Conservation (phyloP, 1,139 yeast genomes). For the Diutina sp. region DNA sequence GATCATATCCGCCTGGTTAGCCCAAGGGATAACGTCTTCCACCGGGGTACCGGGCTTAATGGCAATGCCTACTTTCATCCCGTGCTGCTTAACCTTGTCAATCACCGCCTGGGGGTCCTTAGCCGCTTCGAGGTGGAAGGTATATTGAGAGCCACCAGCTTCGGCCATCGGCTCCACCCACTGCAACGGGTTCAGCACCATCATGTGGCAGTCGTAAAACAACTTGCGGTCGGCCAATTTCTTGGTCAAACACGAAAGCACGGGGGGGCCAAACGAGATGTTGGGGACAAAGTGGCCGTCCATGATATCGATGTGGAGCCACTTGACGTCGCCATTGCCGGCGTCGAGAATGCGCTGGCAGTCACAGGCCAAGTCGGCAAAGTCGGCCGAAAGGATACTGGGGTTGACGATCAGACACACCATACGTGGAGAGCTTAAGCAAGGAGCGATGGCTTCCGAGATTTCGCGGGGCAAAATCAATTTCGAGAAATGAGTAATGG, state of each 20-base stretch:
- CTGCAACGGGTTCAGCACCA: constrained; percentile 89
- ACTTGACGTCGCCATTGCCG: constrained; percentile 70
- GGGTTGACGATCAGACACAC: constrained; percentile 88
- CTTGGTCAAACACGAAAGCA: constrained; percentile 67
- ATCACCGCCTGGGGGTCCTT: constrained; percentile 66
- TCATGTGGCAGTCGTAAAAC: constrained; percentile 98
- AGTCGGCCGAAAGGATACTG: constrained; percentile 88
- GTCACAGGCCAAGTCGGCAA: constrained; percentile 77
- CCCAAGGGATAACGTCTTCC: constrained; percentile 67
- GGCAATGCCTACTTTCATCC: constrained; percentile 94
- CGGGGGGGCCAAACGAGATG: constrained; percentile 86
- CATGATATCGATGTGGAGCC: constrained; percentile 98
- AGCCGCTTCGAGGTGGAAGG: constrained; percentile 94
- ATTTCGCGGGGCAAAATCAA: neutral
- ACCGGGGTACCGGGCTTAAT: constrained; percentile 90
- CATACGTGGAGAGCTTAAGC: constrained; percentile 22
- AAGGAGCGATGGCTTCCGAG: neutral
- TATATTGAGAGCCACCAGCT: constrained; percentile 93
- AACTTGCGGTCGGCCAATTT: constrained; percentile 53
- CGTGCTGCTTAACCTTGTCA: constrained; percentile 58
- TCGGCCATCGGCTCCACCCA: constrained; percentile 92
- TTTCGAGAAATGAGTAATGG: too few species aligned
- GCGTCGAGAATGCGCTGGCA: constrained; percentile 69
- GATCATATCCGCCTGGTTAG: constrained; percentile 78
- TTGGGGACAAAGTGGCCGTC: constrained; percentile 98